Conservation (phyloP, 1,284 basidiomycete genomes). For the Coniferiporia weirii region DNA sequence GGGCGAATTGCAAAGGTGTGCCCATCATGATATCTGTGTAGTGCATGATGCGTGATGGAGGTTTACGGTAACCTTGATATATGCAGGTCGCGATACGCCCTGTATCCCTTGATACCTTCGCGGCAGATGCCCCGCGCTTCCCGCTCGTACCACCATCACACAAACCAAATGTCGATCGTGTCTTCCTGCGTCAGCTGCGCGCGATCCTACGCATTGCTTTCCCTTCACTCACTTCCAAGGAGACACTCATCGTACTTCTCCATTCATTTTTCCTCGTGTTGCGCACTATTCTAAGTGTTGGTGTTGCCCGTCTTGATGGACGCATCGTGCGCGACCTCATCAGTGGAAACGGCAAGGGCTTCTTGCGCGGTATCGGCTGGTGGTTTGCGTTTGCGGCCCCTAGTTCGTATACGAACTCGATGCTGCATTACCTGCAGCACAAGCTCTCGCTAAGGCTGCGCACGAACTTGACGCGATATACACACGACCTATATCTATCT, state of each 20-base stretch:
- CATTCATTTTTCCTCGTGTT: conserved; percentile 89
- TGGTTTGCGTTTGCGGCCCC: conserved; percentile 93
- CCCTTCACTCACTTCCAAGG: conserved; percentile 68
- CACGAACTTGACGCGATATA: conserved; percentile 86
- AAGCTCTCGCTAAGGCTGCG: not conserved
- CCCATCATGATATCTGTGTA: conserved; percentile 17
- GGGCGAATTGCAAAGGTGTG: conserved; percentile 56
- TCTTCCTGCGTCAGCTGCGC: conserved; percentile 75
- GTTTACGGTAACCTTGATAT: conserved; percentile 17
- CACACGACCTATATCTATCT: conserved; percentile 88
- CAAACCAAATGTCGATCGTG: conserved; percentile 71
- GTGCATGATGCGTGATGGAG: conserved; percentile 1
- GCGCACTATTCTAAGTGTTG: conserved; percentile 81
- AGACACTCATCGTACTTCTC: conserved; percentile 69
- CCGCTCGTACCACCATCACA: conserved; percentile 44
- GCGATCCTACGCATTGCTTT: conserved; percentile 77
- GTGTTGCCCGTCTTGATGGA: conserved; percentile 88
- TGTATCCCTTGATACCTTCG: conserved; percentile 39
- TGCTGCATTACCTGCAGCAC: conserved; percentile 29
- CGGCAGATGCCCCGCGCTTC: conserved; percentile 46
- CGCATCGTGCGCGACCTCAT: conserved; percentile 86
- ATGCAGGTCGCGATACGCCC: conserved; percentile 34
- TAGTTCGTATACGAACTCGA: conserved; percentile 93
- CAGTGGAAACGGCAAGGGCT: conserved; percentile 82
- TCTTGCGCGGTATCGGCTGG: conserved; percentile 75